Percentiles rank a stretch among this genome's conserved stretches.
These are phyloP conservation scores for Trichoderma pleuroti DNA, from an alignment of 2,329 filamentous ascomycete genomes.

Conservation along the genomic window DNA sequence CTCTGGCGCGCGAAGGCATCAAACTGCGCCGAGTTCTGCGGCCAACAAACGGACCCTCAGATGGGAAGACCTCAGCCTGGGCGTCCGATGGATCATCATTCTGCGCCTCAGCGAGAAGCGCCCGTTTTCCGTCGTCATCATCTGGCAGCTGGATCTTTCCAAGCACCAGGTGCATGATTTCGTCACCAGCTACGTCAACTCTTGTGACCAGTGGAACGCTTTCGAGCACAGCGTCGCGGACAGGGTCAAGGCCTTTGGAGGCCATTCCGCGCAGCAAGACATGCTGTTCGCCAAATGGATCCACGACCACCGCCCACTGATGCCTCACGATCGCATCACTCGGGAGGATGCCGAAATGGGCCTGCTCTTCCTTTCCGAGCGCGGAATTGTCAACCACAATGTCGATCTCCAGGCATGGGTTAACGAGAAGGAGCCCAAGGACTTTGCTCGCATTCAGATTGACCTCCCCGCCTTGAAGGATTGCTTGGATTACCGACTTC, in stretches of 20 bases:
- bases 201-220: conserved; percentile 8
- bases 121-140: neutral
- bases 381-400: neutral
- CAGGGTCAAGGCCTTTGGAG: neutral
- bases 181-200: neutral
- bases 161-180: conserved; percentile 1
- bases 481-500: neutral
- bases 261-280: neutral
- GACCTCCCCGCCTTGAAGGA: neutral
- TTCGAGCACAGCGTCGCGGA: neutral
- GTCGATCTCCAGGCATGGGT: neutral
- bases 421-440: neutral
- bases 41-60: neutral
- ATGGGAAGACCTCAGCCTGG: conserved; percentile 6
- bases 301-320: neutral
- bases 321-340: neutral
- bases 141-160: neutral
- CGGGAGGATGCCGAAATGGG: neutral
- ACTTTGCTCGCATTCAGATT: neutral
- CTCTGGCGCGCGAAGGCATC: neutral
- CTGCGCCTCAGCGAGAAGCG: neutral
- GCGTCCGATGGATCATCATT: conserved; percentile 5
- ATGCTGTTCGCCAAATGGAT: neutral
- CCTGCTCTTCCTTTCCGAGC: neutral
- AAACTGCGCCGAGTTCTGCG: neutral